Percentiles rank a stretch among this genome's conserved stretches.
Conservation (phyloP, 2,329 filamentous ascomycete genomes). For the Fusarium sp. region DNA sequence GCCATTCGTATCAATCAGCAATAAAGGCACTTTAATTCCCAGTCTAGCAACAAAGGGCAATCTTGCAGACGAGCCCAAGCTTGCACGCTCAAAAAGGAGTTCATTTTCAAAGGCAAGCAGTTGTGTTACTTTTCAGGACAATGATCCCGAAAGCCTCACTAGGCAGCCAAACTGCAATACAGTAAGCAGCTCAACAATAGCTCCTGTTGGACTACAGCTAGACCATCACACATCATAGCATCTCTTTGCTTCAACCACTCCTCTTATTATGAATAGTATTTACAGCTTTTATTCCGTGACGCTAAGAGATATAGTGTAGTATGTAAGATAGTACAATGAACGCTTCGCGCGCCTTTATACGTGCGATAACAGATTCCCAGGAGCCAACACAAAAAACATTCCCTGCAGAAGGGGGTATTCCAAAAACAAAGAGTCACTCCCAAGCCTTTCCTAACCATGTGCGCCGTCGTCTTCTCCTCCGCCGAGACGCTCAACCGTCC, state of each 20-base stretch:
- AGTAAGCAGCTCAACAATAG: neutral
- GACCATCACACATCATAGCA: neutral
- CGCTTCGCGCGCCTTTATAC: conserved; percentile 27
- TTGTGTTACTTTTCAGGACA: neutral
- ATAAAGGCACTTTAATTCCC: neutral
- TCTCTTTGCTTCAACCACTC: neutral
- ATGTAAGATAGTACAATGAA: conserved; percentile 26
- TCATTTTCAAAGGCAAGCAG: neutral
- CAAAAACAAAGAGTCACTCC: conserved; percentile 3
- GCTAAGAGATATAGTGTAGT: conserved; percentile 7
- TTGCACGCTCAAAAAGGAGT: neutral
- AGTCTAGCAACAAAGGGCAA: neutral
- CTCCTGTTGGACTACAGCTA: neutral
- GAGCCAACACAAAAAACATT: conserved; percentile 23
- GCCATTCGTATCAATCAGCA: neutral
- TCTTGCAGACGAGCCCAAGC: neutral
- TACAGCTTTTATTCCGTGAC: conserved; percentile 1
- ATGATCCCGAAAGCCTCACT: neutral
- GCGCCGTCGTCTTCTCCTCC: conserved; percentile 60
- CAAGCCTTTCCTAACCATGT: conserved; percentile 28
- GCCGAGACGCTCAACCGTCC: conserved; percentile 72
- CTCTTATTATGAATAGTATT: neutral
- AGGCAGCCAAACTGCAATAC: neutral
- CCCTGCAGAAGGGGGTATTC: conserved; percentile 38
- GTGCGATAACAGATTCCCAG: conserved; percentile 16